Conservation (phyloP, 345 rosid species). For the Adansonia digitata region DNA sequence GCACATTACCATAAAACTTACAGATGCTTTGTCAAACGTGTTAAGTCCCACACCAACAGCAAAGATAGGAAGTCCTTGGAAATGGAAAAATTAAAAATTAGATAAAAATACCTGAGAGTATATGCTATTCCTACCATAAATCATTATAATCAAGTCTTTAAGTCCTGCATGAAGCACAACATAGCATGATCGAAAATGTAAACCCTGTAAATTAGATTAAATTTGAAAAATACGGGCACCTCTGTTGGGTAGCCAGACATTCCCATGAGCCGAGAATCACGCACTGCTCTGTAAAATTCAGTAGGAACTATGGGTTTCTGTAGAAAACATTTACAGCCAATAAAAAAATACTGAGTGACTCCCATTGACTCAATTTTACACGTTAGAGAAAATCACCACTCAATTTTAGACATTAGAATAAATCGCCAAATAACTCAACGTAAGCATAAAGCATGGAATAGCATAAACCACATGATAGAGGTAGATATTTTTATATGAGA, state of each 20-base stretch:
- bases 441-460: not conserved
- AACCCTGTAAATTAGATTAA: not conserved
- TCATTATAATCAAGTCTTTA: not conserved
- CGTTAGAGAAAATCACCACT: not conserved
- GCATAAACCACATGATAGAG: not conserved
- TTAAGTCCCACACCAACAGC: constrained; percentile 81
- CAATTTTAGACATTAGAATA: not conserved
- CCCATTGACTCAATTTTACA: not conserved
- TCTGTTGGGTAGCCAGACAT: constrained; percentile 93
- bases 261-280: constrained; percentile 90
- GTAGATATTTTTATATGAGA: not conserved
- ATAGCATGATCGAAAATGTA: not conserved
- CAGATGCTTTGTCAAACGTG: constrained; percentile 90
- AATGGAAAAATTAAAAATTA: constrained; percentile 6
- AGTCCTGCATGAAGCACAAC: not conserved
- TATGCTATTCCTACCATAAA: not conserved
- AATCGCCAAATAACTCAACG: no score
- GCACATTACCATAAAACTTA: constrained; percentile 33
- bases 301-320: constrained; percentile 88
- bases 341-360: not conserved
- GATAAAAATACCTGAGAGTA: not conserved
- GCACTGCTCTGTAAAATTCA: constrained; percentile 60
- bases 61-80: constrained; percentile 85
- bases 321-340: constrained; percentile 5
- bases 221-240: constrained; percentile 33